These are phyloP conservation scores for Aethionema arabicum DNA, from an alignment of 345 rosid species.

Conservation along the genomic window DNA sequence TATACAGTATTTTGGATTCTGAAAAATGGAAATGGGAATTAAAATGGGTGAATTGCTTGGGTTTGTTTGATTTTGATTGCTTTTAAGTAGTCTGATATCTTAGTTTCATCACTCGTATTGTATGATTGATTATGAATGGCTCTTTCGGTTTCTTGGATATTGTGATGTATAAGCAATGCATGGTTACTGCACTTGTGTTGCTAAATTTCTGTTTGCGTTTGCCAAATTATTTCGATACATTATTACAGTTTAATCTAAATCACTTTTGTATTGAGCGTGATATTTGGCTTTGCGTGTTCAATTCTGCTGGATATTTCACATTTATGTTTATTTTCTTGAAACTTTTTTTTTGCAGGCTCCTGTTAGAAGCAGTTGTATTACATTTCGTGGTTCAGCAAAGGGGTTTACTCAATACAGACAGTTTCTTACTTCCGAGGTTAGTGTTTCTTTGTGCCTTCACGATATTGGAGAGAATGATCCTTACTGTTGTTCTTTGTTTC, in stretches of 20 bases:
- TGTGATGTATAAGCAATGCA: background rate
- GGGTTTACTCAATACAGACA: slow-evolving; percentile 43
- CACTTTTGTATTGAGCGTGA: background rate
- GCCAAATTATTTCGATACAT: background rate
- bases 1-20: slow-evolving; percentile 4
- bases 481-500: slow-evolving; percentile 7
- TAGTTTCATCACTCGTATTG: background rate
- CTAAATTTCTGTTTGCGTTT: slow-evolving; percentile 7
- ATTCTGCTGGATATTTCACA: background rate
- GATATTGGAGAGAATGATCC: background rate
- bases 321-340: background rate
- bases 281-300: background rate
- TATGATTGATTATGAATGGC: background rate
- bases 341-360: slow-evolving; percentile 38
- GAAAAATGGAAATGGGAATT: background rate
- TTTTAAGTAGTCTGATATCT: background rate
- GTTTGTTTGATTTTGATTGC: background rate
- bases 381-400: slow-evolving; percentile 40
- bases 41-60: slow-evolving; percentile 8
- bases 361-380: slow-evolving; percentile 39
- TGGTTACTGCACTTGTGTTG: background rate
- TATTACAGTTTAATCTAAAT: background rate
- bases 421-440: slow-evolving; percentile 57
- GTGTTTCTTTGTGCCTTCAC: slow-evolving; percentile 23
- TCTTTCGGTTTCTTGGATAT: background rate